Evolutionary conservation across 257 asterid species (phyloP).

Genomic region (Cordia subcordata): DNA sequence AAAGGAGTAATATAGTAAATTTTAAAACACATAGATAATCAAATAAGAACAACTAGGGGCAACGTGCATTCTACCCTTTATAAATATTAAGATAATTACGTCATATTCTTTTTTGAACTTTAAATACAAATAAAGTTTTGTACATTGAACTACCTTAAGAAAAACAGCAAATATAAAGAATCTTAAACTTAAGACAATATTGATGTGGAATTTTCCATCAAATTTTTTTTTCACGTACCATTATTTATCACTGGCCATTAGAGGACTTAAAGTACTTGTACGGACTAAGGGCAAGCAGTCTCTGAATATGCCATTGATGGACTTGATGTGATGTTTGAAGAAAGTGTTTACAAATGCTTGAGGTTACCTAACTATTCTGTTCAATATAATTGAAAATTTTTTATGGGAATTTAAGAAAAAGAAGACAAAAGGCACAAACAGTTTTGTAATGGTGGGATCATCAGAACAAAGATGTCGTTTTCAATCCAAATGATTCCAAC

Average conservation of each 20-base stretch:
- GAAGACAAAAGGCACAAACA: slow-evolving; percentile 28
- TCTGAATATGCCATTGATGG: background rate
- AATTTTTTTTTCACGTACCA: slow-evolving; percentile 6
- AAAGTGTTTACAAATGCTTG: background rate
- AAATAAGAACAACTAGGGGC: too few relatives aligned
- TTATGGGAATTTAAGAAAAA: slow-evolving; percentile 10
- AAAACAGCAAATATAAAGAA: background rate
- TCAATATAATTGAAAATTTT: background rate
- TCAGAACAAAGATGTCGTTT: slow-evolving; percentile 5
- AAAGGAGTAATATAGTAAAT: too few relatives aligned
- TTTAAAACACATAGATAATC: too few relatives aligned
- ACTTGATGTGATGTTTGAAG: slow-evolving; percentile 5
- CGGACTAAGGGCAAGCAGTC: slow-evolving; percentile 6
- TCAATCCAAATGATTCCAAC: background rate
- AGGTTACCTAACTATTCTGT: slow-evolving; percentile 17
- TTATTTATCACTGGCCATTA: background rate
- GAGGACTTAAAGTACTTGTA: slow-evolving; percentile 21
- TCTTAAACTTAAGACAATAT: background rate
- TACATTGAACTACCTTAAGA: too few relatives aligned
- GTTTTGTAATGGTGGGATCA: slow-evolving; percentile 16
- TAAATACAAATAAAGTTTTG: too few relatives aligned
- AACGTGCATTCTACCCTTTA: too few relatives aligned
- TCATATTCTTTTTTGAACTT: too few relatives aligned
- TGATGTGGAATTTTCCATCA: background rate
- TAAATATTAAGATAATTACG: too few relatives aligned